Percentiles rank a stretch among this genome's conserved stretches.
Conservation (phyloP, 116 monocot genomes). For the Posidonia oceanica region DNA sequence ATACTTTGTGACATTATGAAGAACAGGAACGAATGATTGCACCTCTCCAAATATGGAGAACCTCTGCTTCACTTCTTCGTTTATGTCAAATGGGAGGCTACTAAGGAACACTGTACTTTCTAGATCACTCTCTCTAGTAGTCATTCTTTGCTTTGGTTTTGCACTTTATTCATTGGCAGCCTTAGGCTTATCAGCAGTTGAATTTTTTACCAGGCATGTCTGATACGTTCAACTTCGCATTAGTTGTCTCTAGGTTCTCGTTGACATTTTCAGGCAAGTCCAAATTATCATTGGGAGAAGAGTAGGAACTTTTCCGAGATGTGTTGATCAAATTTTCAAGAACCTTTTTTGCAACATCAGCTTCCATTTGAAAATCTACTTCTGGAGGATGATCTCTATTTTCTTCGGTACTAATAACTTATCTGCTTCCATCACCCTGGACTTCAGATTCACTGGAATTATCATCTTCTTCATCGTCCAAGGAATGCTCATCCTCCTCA, state of each 20-base stretch:
- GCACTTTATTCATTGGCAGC: background rate
- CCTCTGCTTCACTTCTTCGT: too few species aligned
- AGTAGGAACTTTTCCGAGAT: too few species aligned
- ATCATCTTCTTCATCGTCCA: background rate
- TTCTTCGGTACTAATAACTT: slow-evolving; percentile 17
- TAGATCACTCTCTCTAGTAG: slow-evolving; percentile 2
- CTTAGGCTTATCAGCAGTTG: background rate
- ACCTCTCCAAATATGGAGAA: too few species aligned
- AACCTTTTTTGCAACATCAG: too few species aligned
- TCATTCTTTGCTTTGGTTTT: background rate
- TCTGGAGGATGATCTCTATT: slow-evolving; percentile 13
- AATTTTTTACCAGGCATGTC: background rate
- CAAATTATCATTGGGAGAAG: too few species aligned
- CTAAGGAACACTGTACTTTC: slow-evolving; percentile 37
- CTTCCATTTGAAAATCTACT: slow-evolving; percentile 33
- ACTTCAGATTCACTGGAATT: too few species aligned
- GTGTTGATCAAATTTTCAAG: too few species aligned
- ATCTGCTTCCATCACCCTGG: slow-evolving; percentile 1
- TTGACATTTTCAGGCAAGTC: slow-evolving; percentile 16
- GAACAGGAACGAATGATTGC: too few species aligned
- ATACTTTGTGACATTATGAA: too few species aligned
- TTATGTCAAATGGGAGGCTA: slow-evolving; percentile 90
- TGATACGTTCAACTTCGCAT: slow-evolving; percentile 11
- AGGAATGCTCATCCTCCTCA: background rate
- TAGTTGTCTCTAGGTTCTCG: background rate